phyloP scores from a whole-genome alignment of 495 filamentous ascomycete genomes.

The Achaetomiella virescens region DNA sequence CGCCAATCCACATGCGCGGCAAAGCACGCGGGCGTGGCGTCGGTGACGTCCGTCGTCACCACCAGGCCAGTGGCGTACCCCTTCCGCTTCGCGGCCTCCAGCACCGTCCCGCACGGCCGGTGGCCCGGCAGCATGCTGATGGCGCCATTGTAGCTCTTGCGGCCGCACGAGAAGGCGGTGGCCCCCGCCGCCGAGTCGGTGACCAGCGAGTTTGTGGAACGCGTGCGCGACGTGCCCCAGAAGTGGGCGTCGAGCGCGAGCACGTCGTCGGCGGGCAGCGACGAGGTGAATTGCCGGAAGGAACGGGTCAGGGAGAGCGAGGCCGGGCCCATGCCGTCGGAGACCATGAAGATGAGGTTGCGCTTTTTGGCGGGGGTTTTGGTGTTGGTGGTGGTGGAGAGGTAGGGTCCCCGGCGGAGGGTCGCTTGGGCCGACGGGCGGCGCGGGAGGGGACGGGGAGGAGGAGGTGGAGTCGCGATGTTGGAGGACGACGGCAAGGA shows the following conservation, averaged over 20 bases:
- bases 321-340: constrained; percentile 94
- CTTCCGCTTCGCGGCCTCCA: constrained; percentile 86
- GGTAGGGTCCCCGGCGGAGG: constrained; percentile 62
- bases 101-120: constrained; percentile 83
- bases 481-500: constrained; percentile 69
- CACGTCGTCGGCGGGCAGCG: constrained; percentile 60
- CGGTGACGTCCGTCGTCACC: constrained; percentile 90
- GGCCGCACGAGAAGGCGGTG: constrained; percentile 87
- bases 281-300: constrained; percentile 65
- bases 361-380: constrained; percentile 64
- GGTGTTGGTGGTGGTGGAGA: constrained; percentile 41
- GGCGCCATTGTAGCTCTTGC: constrained; percentile 93
- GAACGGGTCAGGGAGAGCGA: constrained; percentile 77
- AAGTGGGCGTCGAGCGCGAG: constrained; percentile 78
- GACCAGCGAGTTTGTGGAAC: constrained; percentile 72
- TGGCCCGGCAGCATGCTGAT: constrained; percentile 83
- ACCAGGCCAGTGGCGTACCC: constrained; percentile 93
- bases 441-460: background rate
- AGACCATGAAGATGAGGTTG: constrained; percentile 98
- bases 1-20: constrained; percentile 79
- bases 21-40: constrained; percentile 96
- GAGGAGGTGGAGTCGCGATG: constrained; percentile 44
- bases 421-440: constrained; percentile 8
- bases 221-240: constrained; percentile 81
- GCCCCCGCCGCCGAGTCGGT: constrained; percentile 95